Evolutionary conservation across 371 early-diverging fungal species (phyloP).

Genomic region (Mucor irregularis): DNA sequence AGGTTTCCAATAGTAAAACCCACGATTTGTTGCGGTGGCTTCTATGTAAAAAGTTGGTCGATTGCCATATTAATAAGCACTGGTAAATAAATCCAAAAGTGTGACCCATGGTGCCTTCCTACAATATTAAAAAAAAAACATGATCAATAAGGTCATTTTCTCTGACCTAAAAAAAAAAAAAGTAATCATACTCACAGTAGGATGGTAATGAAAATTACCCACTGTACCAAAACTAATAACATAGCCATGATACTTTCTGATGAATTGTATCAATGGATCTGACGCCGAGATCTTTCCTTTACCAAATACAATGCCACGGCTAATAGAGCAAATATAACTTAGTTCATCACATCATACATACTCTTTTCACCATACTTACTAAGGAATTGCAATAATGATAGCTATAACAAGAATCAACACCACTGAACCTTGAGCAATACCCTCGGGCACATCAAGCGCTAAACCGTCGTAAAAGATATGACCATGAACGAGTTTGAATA

Average conservation of each 20-base stretch:
- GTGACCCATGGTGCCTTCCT: constrained; percentile 49
- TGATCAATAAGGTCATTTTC: too few species aligned
- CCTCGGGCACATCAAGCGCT: constrained; percentile 42
- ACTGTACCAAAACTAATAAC: constrained; percentile 49
- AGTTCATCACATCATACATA: background rate
- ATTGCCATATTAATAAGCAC: constrained; percentile 47
- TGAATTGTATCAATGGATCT: constrained; percentile 32
- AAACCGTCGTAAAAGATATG: constrained; percentile 43
- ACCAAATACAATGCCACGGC: constrained; percentile 44
- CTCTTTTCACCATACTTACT: constrained; percentile 14
- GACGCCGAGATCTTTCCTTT: constrained; percentile 19
- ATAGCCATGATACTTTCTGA: constrained; percentile 45
- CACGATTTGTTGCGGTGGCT: constrained; percentile 43
- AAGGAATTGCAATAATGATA: constrained; percentile 41
- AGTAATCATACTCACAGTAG: constrained; percentile 29
- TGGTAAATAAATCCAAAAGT: constrained; percentile 44
- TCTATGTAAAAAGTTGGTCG: constrained; percentile 40
- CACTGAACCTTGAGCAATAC: constrained; percentile 42
- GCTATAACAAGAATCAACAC: constrained; percentile 39
- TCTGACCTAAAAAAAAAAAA: too few species aligned
- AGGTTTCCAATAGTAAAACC: constrained; percentile 36
- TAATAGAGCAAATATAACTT: constrained; percentile 4
- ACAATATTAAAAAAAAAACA: background rate
- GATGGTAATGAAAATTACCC: constrained; percentile 48
- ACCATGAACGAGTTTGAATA: constrained; percentile 35